A percentile compares a stretch with the other conserved stretches of the same genome.
phyloP scores from a whole-genome alignment of 1,284 basidiomycete species.

The Ustilago sp. region DNA sequence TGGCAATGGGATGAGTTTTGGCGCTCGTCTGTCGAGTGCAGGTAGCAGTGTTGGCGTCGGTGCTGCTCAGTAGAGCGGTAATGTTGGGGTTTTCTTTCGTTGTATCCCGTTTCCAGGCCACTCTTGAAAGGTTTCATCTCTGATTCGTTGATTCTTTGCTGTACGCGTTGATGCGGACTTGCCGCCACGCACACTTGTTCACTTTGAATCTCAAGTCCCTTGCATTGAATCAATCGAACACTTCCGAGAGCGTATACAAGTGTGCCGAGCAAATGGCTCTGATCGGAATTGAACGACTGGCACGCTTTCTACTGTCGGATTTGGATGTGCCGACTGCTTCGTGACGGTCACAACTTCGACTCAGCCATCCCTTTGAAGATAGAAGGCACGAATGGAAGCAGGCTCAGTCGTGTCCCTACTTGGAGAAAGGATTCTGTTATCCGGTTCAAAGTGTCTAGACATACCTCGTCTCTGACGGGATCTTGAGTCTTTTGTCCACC shows the following conservation, averaged over 20 bases:
- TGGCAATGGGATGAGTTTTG: constrained; percentile 51
- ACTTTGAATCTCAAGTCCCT: neutral
- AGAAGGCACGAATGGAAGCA: no score
- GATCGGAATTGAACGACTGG: no score
- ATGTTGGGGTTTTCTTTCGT: neutral
- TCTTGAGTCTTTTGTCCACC: no score
- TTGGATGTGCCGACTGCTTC: no score
- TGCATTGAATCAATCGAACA: neutral
- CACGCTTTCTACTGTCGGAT: no score
- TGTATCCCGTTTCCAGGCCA: neutral
- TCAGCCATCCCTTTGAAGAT: no score
- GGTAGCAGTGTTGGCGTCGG: constrained; percentile 34
- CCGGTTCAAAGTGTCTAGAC: no score
- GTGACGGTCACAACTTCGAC: no score
- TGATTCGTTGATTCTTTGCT: neutral
- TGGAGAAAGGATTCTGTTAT: no score
- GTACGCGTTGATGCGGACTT: neutral
- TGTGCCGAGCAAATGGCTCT: neutral
- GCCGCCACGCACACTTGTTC: neutral
- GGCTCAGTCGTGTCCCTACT: no score
- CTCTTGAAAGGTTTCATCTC: neutral
- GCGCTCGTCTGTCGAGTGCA: constrained; percentile 36
- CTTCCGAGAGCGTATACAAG: neutral
- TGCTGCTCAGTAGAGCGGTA: constrained; percentile 16
- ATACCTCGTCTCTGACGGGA: no score